These are phyloP conservation scores for Seminavis robusta DNA, from an alignment of 108 stramenopile genomes.

Conservation along the genomic window DNA sequence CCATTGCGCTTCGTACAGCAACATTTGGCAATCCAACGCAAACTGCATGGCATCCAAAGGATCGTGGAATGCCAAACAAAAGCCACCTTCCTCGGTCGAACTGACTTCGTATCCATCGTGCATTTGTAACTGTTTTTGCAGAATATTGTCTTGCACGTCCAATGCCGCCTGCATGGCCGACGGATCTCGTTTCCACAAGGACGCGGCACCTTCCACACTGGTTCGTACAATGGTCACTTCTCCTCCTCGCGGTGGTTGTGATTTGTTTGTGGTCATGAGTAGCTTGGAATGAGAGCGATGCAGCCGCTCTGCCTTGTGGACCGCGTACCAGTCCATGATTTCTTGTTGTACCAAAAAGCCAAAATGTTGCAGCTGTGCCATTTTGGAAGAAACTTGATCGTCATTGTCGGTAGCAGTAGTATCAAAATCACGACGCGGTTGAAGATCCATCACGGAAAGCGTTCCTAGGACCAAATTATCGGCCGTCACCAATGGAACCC, in stretches of 20 bases:
- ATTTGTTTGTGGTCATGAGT: too few species aligned
- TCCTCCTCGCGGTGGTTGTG: slow-evolving; percentile 23
- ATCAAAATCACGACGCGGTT: too few species aligned
- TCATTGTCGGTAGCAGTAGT: too few species aligned
- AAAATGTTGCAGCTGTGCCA: too few species aligned
- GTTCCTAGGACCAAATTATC: too few species aligned
- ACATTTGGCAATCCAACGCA: slow-evolving; percentile 27
- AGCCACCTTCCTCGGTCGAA: slow-evolving; percentile 41
- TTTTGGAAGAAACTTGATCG: too few species aligned
- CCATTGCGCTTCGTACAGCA: slow-evolving; percentile 33
- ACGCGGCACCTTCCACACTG: slow-evolving; percentile 41
- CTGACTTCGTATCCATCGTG: slow-evolving; percentile 48
- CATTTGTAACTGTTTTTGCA: slow-evolving; percentile 28
- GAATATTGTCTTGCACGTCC: slow-evolving; percentile 39
- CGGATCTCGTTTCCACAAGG: slow-evolving; percentile 41
- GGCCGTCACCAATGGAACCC: too few species aligned
- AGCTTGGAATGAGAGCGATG: too few species aligned
- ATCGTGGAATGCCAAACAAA: slow-evolving; percentile 44
- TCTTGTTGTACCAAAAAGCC: too few species aligned
- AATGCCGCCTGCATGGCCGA: slow-evolving; percentile 39
- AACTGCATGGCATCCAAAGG: slow-evolving; percentile 42
- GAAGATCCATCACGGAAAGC: too few species aligned
- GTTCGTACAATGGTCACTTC: slow-evolving; percentile 42
- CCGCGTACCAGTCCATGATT: too few species aligned
- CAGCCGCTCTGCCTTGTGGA: too few species aligned